Evolutionary conservation across 805 yeast genomes (phyloP).

Genomic region (Candida xyloterini): DNA sequence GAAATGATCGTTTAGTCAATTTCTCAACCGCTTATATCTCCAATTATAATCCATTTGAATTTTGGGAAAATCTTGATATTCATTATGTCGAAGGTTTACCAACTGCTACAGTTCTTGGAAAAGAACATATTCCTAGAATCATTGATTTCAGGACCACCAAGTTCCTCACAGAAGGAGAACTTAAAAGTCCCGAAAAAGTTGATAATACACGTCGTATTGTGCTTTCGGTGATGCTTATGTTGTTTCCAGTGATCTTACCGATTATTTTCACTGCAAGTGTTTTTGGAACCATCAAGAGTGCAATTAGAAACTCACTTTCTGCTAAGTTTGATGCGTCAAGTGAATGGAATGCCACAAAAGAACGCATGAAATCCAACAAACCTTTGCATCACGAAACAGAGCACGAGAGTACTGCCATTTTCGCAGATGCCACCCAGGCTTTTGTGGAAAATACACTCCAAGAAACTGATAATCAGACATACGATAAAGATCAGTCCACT

Average conservation of each 20-base stretch:
- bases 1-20: slow-evolving; percentile 83
- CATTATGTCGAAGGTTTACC: slow-evolving; percentile 48
- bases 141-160: slow-evolving; percentile 45
- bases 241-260: slow-evolving; percentile 26
- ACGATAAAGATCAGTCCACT: neutral
- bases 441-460: slow-evolving; percentile 28
- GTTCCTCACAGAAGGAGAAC: slow-evolving; percentile 7
- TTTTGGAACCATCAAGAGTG: slow-evolving; percentile 27
- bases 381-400: slow-evolving; percentile 5
- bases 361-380: slow-evolving; percentile 6
- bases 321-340: slow-evolving; percentile 14
- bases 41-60: slow-evolving; percentile 67
- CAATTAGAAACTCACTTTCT: slow-evolving; percentile 16
- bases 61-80: slow-evolving; percentile 46
- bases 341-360: slow-evolving; percentile 6
- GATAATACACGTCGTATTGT: slow-evolving; percentile 12
- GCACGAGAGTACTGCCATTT: slow-evolving; percentile 12
- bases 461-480: neutral
- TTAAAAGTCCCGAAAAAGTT: neutral
- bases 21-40: slow-evolving; percentile 82
- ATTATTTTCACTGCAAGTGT: slow-evolving; percentile 23
- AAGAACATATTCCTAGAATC: slow-evolving; percentile 42
- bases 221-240: slow-evolving; percentile 2
- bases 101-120: slow-evolving; percentile 35
- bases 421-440: slow-evolving; percentile 29